Evolutionary conservation across 352 stramenopile genomes (phyloP).

Genomic region (Aphanomyces cochlioides): DNA sequence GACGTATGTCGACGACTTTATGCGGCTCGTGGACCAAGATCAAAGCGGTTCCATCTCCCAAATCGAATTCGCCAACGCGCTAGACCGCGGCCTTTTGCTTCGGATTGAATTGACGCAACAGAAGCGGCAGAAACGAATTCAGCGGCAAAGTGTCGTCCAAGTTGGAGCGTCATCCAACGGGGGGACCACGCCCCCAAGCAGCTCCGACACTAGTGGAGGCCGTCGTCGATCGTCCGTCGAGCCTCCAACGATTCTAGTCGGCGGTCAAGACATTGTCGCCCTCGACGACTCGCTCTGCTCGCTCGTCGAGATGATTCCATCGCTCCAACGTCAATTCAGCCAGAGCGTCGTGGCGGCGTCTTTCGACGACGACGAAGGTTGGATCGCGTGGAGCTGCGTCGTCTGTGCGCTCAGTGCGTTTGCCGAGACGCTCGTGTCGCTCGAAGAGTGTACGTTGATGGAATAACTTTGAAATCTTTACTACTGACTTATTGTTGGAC

Average conservation of each 20-base stretch:
- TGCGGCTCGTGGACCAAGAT: constrained; percentile 66
- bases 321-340: too few relatives aligned
- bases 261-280: too few relatives aligned
- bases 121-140: not conserved
- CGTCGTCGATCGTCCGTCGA: not conserved
- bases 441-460: not conserved
- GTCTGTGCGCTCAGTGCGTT: constrained; percentile 79
- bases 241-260: too few relatives aligned
- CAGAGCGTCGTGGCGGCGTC: too few relatives aligned
- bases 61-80: constrained; percentile 71
- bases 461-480: too few relatives aligned
- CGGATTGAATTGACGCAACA: constrained; percentile 52
- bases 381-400: constrained; percentile 64
- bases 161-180: not conserved
- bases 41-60: constrained; percentile 66
- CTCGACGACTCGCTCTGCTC: not conserved
- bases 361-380: not conserved
- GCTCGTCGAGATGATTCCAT: too few relatives aligned
- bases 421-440: constrained; percentile 26
- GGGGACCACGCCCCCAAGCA: not conserved
- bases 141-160: not conserved
- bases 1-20: constrained; percentile 69
- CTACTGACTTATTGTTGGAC: constrained; percentile 28
- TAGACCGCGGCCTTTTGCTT: constrained; percentile 70
- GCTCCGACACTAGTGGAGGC: not conserved